A percentile compares a stretch with the other conserved stretches of the same genome.
phyloP scores from a whole-genome alignment of 2,329 filamentous ascomycete species.

The Aspergillus pseudotamarii region DNA sequence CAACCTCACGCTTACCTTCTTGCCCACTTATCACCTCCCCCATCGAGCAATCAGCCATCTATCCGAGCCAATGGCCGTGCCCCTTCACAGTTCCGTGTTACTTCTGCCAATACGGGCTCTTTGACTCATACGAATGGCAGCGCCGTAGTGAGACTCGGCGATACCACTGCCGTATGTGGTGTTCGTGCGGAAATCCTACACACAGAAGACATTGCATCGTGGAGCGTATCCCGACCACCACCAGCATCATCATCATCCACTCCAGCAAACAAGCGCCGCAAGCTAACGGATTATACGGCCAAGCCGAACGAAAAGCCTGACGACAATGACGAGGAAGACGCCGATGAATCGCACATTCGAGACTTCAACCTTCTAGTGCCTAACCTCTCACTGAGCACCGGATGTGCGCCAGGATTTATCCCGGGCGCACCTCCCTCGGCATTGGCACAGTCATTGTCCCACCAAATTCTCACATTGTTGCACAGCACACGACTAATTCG shows the following conservation, averaged over 20 bases:
- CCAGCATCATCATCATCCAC: constrained; percentile 39
- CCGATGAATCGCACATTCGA: constrained; percentile 51
- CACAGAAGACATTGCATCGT: constrained; percentile 70
- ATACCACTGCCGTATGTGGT: constrained; percentile 93
- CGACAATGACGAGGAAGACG: constrained; percentile 42
- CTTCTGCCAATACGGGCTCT: constrained; percentile 79
- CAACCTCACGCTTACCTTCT: constrained; percentile 88
- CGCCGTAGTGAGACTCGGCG: constrained; percentile 82
- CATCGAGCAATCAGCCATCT: constrained; percentile 54
- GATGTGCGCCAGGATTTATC: constrained; percentile 81
- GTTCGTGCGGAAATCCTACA: constrained; percentile 83
- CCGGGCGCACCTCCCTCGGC: constrained; percentile 80
- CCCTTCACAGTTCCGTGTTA: constrained; percentile 68
- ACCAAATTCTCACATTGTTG: constrained; percentile 74
- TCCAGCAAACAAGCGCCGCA: constrained; percentile 31
- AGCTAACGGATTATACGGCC: constrained; percentile 26
- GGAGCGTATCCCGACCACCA: constrained; percentile 38
- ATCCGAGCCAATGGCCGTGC: constrained; percentile 80
- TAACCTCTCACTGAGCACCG: constrained; percentile 90
- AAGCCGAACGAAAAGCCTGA: constrained; percentile 20
- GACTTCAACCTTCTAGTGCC: constrained; percentile 76
- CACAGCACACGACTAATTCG: constrained; percentile 70
- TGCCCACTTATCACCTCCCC: constrained; percentile 73
- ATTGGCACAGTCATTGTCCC: constrained; percentile 82
- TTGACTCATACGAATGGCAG: constrained; percentile 89